phyloP scores from a whole-genome alignment of 2,329 filamentous ascomycete species.

The Botrytis medusae region DNA sequence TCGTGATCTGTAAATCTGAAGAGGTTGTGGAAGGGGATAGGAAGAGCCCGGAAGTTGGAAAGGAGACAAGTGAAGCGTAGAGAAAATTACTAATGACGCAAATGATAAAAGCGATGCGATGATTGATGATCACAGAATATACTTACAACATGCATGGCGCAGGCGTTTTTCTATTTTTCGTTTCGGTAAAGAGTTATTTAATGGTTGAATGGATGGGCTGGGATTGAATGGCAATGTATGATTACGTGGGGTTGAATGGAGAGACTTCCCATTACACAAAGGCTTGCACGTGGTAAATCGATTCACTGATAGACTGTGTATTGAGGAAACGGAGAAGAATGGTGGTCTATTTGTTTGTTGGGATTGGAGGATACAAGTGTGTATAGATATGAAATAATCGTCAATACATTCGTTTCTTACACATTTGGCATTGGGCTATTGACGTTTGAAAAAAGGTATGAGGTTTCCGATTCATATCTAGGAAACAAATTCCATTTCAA shows the following conservation, averaged over 20 bases:
- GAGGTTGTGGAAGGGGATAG: not conserved
- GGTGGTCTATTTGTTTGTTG: not conserved
- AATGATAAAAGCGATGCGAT: constrained; percentile 12
- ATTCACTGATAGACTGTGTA: not conserved
- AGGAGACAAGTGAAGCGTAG: not conserved
- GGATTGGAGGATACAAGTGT: not conserved
- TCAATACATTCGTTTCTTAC: not conserved
- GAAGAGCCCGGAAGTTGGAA: not conserved
- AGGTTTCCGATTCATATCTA: not conserved
- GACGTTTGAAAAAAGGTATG: not conserved
- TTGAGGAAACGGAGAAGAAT: not conserved
- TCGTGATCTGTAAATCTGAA: constrained; percentile 25
- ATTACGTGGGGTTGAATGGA: not conserved
- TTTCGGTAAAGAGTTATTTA: not conserved
- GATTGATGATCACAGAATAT: not conserved
- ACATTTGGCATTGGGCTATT: not conserved
- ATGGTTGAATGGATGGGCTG: not conserved
- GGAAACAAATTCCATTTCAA: not conserved
- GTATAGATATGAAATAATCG: not conserved
- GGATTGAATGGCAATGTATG: not conserved
- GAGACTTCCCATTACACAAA: not conserved
- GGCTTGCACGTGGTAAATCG: not conserved
- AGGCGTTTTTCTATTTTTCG: not conserved
- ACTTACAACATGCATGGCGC: constrained; percentile 7
- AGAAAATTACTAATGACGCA: constrained; percentile 2